A percentile compares a stretch with the other conserved stretches of the same genome.
These are phyloP conservation scores for Fusarium citri DNA, from an alignment of 2,329 filamentous ascomycete species.

Conservation along the genomic window DNA sequence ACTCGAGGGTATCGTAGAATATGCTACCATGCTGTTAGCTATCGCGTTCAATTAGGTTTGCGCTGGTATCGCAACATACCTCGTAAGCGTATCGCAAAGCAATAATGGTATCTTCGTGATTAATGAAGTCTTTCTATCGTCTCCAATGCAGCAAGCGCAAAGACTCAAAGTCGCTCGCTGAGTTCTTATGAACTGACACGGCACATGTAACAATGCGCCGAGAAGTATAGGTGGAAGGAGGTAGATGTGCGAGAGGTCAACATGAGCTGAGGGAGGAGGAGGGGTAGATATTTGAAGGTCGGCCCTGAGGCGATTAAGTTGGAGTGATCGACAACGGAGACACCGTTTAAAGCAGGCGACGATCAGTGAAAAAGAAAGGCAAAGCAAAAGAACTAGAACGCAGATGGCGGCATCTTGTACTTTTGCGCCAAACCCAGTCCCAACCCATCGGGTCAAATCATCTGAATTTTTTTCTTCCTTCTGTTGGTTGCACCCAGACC, in stretches of 20 bases:
- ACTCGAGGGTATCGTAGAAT: constrained; percentile 16
- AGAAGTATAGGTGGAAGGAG: constrained; percentile 27
- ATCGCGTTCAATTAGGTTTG: not conserved
- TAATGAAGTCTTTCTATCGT: constrained; percentile 66
- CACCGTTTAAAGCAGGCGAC: constrained; percentile 30
- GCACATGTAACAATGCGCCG: constrained; percentile 59
- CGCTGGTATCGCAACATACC: constrained; percentile 15
- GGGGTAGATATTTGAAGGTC: constrained; percentile 29
- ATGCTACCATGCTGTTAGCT: constrained; percentile 15
- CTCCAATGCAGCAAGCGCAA: constrained; percentile 70
- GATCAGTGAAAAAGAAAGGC: constrained; percentile 24
- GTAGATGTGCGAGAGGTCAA: constrained; percentile 32
- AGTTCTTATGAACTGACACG: constrained; percentile 54
- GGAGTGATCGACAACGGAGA: constrained; percentile 20
- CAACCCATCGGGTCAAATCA: constrained; percentile 30
- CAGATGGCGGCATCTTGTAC: constrained; percentile 18
- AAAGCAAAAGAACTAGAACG: not conserved
- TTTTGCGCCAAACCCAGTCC: constrained; percentile 12
- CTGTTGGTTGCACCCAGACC: not conserved
- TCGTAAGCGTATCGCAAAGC: constrained; percentile 23
- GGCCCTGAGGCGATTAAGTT: constrained; percentile 30
- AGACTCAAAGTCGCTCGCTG: constrained; percentile 74
- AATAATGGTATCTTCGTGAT: constrained; percentile 4
- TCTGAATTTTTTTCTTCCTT: constrained; percentile 36
- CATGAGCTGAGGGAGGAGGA: constrained; percentile 28